Base-by-base conservation (phyloP, 2,329 filamentous ascomycete genomes). In the Ceratocystis colombiana region DNA sequence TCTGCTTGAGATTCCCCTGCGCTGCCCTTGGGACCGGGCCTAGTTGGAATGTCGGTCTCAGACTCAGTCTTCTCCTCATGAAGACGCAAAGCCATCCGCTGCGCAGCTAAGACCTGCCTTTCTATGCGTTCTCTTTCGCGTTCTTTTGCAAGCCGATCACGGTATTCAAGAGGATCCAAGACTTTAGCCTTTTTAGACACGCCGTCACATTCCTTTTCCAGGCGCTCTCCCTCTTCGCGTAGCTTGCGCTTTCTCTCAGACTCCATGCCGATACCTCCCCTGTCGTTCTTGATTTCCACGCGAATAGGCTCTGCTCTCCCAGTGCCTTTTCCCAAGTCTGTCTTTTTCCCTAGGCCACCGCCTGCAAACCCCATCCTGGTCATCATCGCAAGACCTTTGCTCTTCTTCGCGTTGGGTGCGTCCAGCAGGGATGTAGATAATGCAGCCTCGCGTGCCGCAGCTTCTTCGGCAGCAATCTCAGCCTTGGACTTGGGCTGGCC, bases 341-440 rank as follows among this genome's bases (percentile, higher is more conserved):
- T 84, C 69, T 74, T 74, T 66, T 75, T 77, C 1, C 94, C 94
- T 2, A 97, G 78, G 0, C 85, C 82, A 45, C 84, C 85, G 28
- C 92, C 91, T 67, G 85, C 87, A 77, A 95, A 99, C 0, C 94
- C 94, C 81, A 99, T 89, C 75, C 90, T 93, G 25, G 90, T 88
- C 92, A 99, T 96, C 90, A 99, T 96, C 70, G 89, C 85, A 69
- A 95, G 84, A 1, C 93, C 94, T 73, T 96, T 97, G 77, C 87
- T 95, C 71, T 82, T 82, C 62, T 84, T 80, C 17, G 81, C 77
- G 17, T 75, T 75, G 5, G 78, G 75, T 48, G 77, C 74, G 22
- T 86, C 82, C 5, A 96, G 79, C 62, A 94, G 79, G 4, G 88
- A 89, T n/a, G 78, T 88, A 3, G 86, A 82, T 30, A 96, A 82